phyloP scores from a whole-genome alignment of 192 early-diverging fungal genomes.

The Podila horticola region DNA sequence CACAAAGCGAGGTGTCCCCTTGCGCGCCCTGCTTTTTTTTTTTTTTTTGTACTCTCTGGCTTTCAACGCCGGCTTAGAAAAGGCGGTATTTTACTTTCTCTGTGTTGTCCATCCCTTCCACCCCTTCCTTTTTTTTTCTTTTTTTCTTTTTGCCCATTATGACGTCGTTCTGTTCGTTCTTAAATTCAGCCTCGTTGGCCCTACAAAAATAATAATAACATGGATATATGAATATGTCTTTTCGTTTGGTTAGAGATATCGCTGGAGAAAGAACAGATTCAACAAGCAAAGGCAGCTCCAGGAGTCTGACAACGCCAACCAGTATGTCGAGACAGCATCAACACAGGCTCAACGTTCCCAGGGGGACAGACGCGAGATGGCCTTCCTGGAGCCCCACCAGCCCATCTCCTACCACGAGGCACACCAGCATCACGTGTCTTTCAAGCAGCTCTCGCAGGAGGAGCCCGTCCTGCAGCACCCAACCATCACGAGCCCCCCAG shows the following conservation, averaged over 20 bases:
- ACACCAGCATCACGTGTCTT: slow-evolving; percentile 9
- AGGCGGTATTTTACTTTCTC: neutral
- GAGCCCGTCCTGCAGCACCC: neutral
- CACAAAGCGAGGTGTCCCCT: neutral
- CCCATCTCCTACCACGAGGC: neutral
- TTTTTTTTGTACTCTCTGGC: neutral
- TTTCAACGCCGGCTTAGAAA: neutral
- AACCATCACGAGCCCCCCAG: too few species aligned
- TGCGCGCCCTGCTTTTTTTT: slow-evolving; percentile 2
- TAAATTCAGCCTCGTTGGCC: too few species aligned
- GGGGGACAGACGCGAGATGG: neutral
- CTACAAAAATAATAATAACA: neutral
- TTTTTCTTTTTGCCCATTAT: neutral
- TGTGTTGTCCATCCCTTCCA: neutral
- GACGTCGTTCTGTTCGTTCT: neutral
- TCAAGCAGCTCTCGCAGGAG: slow-evolving; percentile 10
- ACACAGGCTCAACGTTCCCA: neutral
- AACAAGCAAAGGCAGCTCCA: neutral
- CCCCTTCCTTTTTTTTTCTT: neutral
- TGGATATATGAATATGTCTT: neutral
- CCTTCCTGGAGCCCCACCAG: slow-evolving; percentile 10
- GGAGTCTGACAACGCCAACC: neutral
- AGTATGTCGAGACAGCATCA: neutral
- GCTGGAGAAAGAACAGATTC: slow-evolving; percentile 7
- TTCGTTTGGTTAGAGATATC: slow-evolving; percentile 10